A percentile compares a stretch with the other conserved stretches of the same genome.
Conservation (phyloP, 2,329 filamentous ascomycete genomes). For the Nothophaeocryptopus gaeumannii region DNA sequence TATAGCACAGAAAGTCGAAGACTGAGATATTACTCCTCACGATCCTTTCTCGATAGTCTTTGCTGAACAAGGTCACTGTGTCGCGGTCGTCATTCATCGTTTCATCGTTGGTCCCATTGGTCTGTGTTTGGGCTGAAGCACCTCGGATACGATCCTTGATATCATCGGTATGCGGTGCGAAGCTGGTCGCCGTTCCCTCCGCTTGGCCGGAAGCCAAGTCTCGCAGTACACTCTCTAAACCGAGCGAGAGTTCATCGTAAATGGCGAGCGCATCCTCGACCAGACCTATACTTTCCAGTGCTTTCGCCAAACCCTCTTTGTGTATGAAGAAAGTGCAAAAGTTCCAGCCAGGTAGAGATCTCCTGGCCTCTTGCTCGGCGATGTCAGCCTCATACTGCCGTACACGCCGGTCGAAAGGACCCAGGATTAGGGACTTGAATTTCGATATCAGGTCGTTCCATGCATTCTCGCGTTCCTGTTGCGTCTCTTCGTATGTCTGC, state of each 20-base stretch:
- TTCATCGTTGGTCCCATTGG: slow-evolving; percentile 20
- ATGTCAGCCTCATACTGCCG: slow-evolving; percentile 97
- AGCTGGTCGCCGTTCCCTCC: slow-evolving; percentile 67
- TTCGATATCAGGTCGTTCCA: slow-evolving; percentile 83
- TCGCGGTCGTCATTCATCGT: slow-evolving; percentile 16
- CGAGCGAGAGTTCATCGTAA: slow-evolving; percentile 89
- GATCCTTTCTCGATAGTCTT: slow-evolving; percentile 87
- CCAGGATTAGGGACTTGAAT: slow-evolving; percentile 80
- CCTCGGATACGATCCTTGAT: slow-evolving; percentile 43
- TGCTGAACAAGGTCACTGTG: slow-evolving; percentile 44
- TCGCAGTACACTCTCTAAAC: slow-evolving; percentile 76
- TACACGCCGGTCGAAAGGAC: slow-evolving; percentile 86
- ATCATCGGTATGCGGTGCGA: slow-evolving; percentile 71
- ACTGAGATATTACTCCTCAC: slow-evolving; percentile 91
- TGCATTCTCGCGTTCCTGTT: slow-evolving; percentile 74
- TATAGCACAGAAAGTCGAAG: slow-evolving; percentile 91
- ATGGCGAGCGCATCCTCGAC: slow-evolving; percentile 92
- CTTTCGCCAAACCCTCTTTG: slow-evolving; percentile 89
- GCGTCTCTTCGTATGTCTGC: slow-evolving; percentile 62
- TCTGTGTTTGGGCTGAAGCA: slow-evolving; percentile 2
- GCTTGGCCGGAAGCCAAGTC: slow-evolving; percentile 64
- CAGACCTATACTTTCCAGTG: slow-evolving; percentile 92
- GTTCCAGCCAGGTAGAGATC: slow-evolving; percentile 90
- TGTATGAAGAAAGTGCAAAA: slow-evolving; percentile 99
- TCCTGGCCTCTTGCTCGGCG: slow-evolving; percentile 84